Evolutionary conservation across 768 basidiomycete species (phyloP).

Genomic region (Amyloporia xantha): DNA sequence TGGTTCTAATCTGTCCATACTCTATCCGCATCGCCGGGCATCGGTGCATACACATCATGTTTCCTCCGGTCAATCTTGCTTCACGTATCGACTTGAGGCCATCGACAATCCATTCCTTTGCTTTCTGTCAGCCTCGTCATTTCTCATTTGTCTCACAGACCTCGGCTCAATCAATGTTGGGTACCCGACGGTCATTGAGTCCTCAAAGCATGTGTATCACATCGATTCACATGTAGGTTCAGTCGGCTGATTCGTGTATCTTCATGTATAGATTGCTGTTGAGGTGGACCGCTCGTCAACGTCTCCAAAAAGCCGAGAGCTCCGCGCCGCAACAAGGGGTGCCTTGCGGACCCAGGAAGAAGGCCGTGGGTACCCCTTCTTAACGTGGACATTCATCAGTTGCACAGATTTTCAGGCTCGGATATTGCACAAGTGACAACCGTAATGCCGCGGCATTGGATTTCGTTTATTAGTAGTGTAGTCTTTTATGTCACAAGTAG

Average conservation of each 20-base stretch:
- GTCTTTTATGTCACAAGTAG: no score
- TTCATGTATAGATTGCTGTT: slow-evolving; percentile 6
- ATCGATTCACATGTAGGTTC: slow-evolving; percentile 6
- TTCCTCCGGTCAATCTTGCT: background rate
- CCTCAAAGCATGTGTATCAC: slow-evolving; percentile 4
- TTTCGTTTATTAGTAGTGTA: no score
- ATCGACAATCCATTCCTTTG: slow-evolving; percentile 2
- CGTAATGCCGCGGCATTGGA: no score
- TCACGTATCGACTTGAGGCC: slow-evolving; percentile 5
- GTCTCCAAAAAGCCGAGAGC: no score
- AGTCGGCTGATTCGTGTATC: slow-evolving; percentile 6
- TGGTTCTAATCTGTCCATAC: slow-evolving; percentile 2
- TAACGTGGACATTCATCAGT: no score
- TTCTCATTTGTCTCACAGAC: background rate
- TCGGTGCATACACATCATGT: slow-evolving; percentile 6
- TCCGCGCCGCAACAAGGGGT: no score
- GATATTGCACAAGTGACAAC: no score
- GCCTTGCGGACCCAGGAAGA: no score
- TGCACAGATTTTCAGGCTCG: no score
- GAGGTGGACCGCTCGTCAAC: slow-evolving; percentile 6
- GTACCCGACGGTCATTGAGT: slow-evolving; percentile 2
- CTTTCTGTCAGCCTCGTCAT: background rate
- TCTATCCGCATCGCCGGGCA: slow-evolving; percentile 9
- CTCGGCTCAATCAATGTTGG: slow-evolving; percentile 1
- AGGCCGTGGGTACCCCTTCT: no score